phyloP scores from a whole-genome alignment of 352 stramenopile species.

The Globisporangium yorkense region DNA sequence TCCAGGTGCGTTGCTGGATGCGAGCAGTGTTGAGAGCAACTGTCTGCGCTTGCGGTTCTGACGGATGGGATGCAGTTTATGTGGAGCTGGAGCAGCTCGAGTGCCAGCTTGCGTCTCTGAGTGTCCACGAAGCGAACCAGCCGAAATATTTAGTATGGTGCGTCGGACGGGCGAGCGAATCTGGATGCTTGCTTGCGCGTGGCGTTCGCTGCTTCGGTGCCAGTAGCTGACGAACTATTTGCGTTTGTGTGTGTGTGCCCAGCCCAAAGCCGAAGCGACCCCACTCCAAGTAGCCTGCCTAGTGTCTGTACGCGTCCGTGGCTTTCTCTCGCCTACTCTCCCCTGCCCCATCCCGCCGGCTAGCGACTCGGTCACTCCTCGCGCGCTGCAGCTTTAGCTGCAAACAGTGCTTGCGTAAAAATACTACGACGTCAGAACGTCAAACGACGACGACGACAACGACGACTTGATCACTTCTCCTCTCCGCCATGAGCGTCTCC shows the following conservation, averaged over 20 bases:
- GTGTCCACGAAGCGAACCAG: conserved; percentile 18
- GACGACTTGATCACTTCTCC: too few species aligned
- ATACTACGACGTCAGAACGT: too few species aligned
- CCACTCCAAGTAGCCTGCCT: conserved; percentile 12
- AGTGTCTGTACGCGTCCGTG: conserved; percentile 9
- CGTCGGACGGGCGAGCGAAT: background rate
- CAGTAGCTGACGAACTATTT: background rate
- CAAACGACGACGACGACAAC: too few species aligned
- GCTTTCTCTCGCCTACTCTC: background rate
- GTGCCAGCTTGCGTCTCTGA: conserved; percentile 17
- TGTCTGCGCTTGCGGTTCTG: background rate
- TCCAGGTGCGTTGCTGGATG: conserved; percentile 29
- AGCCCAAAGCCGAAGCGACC: conserved; percentile 25
- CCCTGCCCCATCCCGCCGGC: background rate
- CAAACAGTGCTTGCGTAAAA: too few species aligned
- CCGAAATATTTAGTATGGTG: conserved; percentile 31
- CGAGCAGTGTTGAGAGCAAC: background rate
- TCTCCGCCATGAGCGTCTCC: too few species aligned
- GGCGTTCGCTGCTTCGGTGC: background rate
- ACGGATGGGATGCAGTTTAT: conserved; percentile 7
- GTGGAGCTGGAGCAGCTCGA: conserved; percentile 16
- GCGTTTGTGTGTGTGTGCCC: background rate
- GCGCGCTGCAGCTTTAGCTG: background rate
- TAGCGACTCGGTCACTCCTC: background rate
- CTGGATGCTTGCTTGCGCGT: background rate